A percentile compares a stretch with the other conserved stretches of the same genome.
Evolutionary conservation across 768 basidiomycete species (phyloP).

Genomic region (Lactarius tabidus): DNA sequence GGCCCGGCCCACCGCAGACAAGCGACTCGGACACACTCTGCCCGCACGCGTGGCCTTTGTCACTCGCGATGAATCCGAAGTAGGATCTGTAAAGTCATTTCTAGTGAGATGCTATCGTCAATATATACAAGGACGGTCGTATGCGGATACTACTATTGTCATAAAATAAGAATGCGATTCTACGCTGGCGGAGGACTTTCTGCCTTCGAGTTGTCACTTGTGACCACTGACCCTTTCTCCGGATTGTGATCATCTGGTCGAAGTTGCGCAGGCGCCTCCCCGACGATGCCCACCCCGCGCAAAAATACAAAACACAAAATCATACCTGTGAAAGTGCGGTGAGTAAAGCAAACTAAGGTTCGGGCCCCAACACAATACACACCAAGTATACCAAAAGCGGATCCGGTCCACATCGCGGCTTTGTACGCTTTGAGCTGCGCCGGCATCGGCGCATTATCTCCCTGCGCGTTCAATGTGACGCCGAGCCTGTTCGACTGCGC

Average conservation of each 20-base stretch:
- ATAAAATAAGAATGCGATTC: no score
- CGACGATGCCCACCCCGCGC: slow-evolving; percentile 41
- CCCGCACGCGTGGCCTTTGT: no score
- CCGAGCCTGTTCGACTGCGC: slow-evolving; percentile 33
- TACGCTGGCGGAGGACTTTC: no score
- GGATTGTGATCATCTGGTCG: background rate
- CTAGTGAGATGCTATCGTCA: no score
- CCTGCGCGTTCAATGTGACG: slow-evolving; percentile 31
- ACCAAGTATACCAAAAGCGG: slow-evolving; percentile 62
- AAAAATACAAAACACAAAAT: slow-evolving; percentile 27
- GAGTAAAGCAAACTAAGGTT: background rate
- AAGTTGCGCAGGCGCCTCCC: slow-evolving; percentile 26
- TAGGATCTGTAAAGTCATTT: no score
- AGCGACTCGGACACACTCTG: no score
- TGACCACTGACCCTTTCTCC: background rate
- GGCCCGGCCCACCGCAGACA: no score
- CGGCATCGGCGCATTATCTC: slow-evolving; percentile 32
- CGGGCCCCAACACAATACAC: slow-evolving; percentile 22
- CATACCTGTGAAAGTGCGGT: slow-evolving; percentile 8
- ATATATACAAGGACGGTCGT: no score
- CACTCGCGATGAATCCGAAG: no score
- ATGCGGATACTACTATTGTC: no score
- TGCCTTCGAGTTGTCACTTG: no score
- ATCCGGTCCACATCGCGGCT: slow-evolving; percentile 61
- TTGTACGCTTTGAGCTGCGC: slow-evolving; percentile 53